These are phyloP conservation scores for Barnettozyma populi DNA, from an alignment of 805 yeast species.

Conservation along the genomic window DNA sequence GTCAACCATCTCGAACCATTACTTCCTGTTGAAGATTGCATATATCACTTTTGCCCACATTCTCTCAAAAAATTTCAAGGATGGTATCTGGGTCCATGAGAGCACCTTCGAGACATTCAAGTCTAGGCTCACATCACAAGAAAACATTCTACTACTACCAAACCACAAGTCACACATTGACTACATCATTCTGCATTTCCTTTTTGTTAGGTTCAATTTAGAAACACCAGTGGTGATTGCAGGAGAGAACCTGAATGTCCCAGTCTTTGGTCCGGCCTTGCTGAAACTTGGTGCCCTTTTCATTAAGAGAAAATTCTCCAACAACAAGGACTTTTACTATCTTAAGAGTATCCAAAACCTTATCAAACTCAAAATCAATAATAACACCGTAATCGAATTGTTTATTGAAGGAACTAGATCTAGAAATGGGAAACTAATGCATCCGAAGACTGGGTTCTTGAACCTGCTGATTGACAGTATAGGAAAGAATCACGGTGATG, in stretches of 20 bases:
- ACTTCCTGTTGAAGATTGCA: slow-evolving; percentile 11
- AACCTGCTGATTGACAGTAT: slow-evolving; percentile 14
- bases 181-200: slow-evolving; percentile 20
- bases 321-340: slow-evolving; percentile 17
- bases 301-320: slow-evolving; percentile 18
- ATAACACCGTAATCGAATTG: slow-evolving; percentile 14
- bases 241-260: slow-evolving; percentile 23
- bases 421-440: slow-evolving; percentile 22
- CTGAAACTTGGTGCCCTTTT: slow-evolving; percentile 18
- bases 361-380: slow-evolving; percentile 6
- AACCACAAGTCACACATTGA: slow-evolving; percentile 22
- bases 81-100: slow-evolving; percentile 22
- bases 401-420: slow-evolving; percentile 24
- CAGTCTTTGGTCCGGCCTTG: slow-evolving; percentile 17
- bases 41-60: slow-evolving; percentile 13
- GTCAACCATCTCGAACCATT: slow-evolving; percentile 12
- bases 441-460: slow-evolving; percentile 21
- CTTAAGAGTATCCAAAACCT: slow-evolving; percentile 10
- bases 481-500: not conserved
- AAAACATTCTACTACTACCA: slow-evolving; percentile 15
- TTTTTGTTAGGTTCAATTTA: slow-evolving; percentile 14
- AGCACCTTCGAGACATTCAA: slow-evolving; percentile 10
- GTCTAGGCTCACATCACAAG: slow-evolving; percentile 1
- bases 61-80: slow-evolving; percentile 18
- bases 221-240: slow-evolving; percentile 23